Percentiles rank a stretch among this genome's conserved stretches.
These are phyloP conservation scores for Trichoderma atrobrunneum DNA, from an alignment of 2,329 filamentous ascomycete genomes.

Conservation along the genomic window DNA sequence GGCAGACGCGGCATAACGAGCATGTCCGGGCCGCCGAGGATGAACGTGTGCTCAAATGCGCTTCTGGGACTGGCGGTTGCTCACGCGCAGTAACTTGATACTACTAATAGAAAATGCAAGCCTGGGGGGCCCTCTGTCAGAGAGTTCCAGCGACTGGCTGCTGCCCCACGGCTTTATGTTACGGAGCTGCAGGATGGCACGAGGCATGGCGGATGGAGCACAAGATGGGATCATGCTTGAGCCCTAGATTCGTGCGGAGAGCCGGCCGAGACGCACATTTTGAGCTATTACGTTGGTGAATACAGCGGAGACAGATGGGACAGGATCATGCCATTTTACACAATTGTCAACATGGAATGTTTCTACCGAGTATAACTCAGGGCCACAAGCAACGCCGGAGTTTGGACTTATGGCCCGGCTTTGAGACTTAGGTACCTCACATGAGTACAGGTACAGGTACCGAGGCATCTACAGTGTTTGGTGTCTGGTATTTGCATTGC, in stretches of 20 bases:
- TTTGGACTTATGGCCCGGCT: neutral
- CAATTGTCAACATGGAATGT: neutral
- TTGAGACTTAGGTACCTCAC: neutral
- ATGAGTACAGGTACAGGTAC: neutral
- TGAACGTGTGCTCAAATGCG: neutral
- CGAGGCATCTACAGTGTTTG: neutral
- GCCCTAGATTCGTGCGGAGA: neutral
- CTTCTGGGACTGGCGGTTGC: neutral
- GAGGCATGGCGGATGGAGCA: neutral
- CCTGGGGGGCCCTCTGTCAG: accelerated
- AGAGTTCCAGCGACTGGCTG: neutral
- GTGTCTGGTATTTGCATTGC: neutral
- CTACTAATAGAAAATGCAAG: neutral
- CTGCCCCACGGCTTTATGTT: neutral
- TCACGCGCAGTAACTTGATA: neutral
- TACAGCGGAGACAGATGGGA: neutral
- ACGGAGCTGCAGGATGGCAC: neutral
- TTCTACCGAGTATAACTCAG: neutral
- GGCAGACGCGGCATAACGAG: neutral
- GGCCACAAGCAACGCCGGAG: neutral
- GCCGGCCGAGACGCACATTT: neutral
- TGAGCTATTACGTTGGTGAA: neutral
- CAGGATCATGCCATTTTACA: neutral
- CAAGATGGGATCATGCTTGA: neutral
- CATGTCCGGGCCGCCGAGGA: neutral